phyloP scores from a whole-genome alignment of 306 rosid genomes.

The Fragaria vesca region DNA sequence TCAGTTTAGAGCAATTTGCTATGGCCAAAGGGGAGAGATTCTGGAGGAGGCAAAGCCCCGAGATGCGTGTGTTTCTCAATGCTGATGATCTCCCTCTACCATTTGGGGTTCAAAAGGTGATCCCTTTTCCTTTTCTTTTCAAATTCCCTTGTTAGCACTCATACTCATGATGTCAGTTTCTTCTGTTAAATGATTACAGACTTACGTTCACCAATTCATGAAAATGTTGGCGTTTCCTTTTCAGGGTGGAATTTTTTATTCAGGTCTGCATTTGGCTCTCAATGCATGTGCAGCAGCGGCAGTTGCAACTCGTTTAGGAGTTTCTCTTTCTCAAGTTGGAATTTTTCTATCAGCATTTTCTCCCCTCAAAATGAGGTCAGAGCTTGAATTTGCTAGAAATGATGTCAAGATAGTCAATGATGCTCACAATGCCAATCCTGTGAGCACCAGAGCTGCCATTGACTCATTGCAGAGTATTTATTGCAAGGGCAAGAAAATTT shows the following conservation, averaged over 20 bases:
- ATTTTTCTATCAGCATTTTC: constrained; percentile 20
- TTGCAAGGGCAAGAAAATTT: constrained; percentile 25
- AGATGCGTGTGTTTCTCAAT: constrained; percentile 31
- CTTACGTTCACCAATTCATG: no score
- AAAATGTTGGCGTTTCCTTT: background rate
- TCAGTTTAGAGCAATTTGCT: constrained; percentile 23
- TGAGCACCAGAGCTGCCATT: constrained; percentile 28
- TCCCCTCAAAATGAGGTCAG: constrained; percentile 28
- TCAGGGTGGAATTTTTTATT: constrained; percentile 26
- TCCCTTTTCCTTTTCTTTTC: background rate
- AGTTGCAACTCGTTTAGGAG: constrained; percentile 31
- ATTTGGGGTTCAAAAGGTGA: constrained; percentile 32
- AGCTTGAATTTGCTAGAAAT: constrained; percentile 23
- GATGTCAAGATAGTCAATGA: constrained; percentile 31
- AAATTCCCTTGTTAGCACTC: background rate
- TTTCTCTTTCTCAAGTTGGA: constrained; percentile 23
- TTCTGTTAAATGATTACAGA: no score
- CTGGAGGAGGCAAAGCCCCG: constrained; percentile 10
- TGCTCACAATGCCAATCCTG: constrained; percentile 33
- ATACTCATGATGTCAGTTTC: background rate
- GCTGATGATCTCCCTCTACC: constrained; percentile 38
- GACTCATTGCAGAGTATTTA: constrained; percentile 20
- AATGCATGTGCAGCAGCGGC: constrained; percentile 42
- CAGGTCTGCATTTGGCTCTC: constrained; percentile 32
- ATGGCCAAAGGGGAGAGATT: constrained; percentile 33